Evolutionary conservation across 2,329 filamentous ascomycete species (phyloP).

Genomic region (Gaeumannomyces sp.): DNA sequence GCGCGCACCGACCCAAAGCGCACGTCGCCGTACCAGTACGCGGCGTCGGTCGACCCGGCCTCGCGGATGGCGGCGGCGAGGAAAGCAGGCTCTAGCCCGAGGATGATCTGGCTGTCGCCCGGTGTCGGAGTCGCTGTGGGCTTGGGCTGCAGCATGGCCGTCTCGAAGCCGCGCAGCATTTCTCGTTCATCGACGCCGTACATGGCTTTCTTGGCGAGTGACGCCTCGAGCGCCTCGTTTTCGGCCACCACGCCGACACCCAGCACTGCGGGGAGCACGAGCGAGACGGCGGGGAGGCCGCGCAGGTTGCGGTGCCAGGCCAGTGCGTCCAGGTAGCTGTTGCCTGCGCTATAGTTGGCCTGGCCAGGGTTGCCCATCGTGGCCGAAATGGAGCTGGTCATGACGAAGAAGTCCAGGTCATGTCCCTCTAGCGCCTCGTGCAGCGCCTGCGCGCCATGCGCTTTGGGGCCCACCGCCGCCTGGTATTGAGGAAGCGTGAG

Average conservation of each 20-base stretch:
- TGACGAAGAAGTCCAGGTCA: constrained; percentile 31
- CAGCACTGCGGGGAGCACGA: constrained; percentile 34
- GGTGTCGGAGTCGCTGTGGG: background rate
- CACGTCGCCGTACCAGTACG: background rate
- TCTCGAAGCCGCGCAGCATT: constrained; percentile 17
- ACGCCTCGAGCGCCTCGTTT: constrained; percentile 11
- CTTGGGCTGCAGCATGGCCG: constrained; percentile 13
- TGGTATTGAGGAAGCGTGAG: background rate
- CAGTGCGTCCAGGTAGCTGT: constrained; percentile 34
- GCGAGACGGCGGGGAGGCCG: constrained; percentile 27
- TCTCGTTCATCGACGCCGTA: constrained; percentile 16
- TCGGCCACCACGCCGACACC: constrained; percentile 26
- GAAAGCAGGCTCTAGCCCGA: constrained; percentile 16
- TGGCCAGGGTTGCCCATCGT: constrained; percentile 31
- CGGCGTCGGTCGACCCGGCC: constrained; percentile 10
- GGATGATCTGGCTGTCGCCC: constrained; percentile 15
- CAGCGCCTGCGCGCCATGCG: background rate
- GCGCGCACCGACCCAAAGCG: too few species aligned
- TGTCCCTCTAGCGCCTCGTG: background rate
- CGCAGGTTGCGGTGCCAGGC: constrained; percentile 26
- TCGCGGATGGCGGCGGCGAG: constrained; percentile 15
- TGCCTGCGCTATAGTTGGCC: constrained; percentile 35
- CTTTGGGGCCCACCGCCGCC: constrained; percentile 1
- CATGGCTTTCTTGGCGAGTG: constrained; percentile 16
- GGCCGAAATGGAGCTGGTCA: constrained; percentile 28